Conservation (phyloP, 164 flowering plant species). For the Berberis thunbergii region DNA sequence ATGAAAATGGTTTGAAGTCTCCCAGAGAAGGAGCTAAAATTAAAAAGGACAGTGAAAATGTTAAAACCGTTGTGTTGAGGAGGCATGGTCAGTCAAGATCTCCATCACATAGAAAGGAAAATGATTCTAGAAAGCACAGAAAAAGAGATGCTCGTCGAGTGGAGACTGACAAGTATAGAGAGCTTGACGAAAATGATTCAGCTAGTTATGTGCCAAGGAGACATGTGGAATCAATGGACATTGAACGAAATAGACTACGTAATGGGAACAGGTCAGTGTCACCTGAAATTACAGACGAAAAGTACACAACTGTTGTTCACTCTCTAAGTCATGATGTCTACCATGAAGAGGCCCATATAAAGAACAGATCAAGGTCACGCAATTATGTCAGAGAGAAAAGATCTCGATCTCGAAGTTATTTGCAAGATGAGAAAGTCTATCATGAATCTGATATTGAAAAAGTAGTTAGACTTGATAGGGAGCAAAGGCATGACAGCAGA, state of each 20-base stretch:
- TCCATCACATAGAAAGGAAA: conserved; percentile 10
- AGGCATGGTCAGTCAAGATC: conserved; percentile 13
- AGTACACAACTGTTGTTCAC: conserved; percentile 7
- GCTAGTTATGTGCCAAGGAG: conserved; percentile 5
- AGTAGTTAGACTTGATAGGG: conserved; percentile 12
- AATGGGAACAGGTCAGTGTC: conserved; percentile 19
- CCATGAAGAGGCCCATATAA: conserved; percentile 17
- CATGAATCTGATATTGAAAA: conserved; percentile 25
- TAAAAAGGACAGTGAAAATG: conserved; percentile 10
- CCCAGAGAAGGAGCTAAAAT: conserved; percentile 11
- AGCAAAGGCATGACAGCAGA: conserved; percentile 18
- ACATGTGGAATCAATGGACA: conserved; percentile 6
- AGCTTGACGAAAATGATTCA: conserved; percentile 3
- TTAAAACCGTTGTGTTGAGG: background rate
- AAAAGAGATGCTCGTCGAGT: conserved; percentile 8
- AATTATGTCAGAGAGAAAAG: conserved; percentile 32
- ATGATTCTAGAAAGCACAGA: conserved; percentile 1
- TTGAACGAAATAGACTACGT: conserved; percentile 7
- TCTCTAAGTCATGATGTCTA: conserved; percentile 25
- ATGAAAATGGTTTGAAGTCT: background rate
- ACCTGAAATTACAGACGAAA: conserved; percentile 23
- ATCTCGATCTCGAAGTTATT: conserved; percentile 36
- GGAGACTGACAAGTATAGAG: no score
- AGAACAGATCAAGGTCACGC: conserved; percentile 39
- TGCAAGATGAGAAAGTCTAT: conserved; percentile 21